Evolutionary conservation across 73 alveolate genomes (phyloP).

Genomic region (Paramecium biaurelia): DNA sequence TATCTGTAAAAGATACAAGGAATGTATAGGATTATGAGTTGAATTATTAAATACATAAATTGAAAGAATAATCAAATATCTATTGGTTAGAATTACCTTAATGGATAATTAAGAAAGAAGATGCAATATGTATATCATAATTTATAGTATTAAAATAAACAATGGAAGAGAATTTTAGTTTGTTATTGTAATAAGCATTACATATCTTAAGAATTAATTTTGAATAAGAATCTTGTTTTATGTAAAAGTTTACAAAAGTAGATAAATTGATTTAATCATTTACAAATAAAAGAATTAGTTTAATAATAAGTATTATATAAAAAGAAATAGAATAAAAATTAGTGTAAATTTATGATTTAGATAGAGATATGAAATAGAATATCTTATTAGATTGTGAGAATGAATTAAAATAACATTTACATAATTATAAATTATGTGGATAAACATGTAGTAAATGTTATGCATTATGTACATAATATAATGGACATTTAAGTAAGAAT

Average conservation of each 20-base stretch:
- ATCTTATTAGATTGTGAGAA: not conserved
- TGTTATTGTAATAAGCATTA: not conserved
- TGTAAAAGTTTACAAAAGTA: not conserved
- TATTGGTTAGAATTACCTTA: not conserved
- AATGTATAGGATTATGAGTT: not conserved
- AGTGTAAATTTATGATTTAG: not conserved
- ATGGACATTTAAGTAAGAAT: slow-evolving; percentile 12
- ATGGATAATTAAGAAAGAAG: not conserved
- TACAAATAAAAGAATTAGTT: not conserved
- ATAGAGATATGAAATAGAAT: not conserved
- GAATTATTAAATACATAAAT: not conserved
- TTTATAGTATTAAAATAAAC: not conserved
- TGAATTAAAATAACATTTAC: not conserved
- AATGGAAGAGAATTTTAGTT: not conserved
- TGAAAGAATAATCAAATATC: not conserved
- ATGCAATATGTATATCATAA: not conserved
- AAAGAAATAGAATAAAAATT: not conserved
- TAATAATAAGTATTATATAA: not conserved
- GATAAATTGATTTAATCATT: not conserved
- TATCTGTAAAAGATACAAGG: not conserved
- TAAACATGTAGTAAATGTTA: not conserved
- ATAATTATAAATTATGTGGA: not conserved
- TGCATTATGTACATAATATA: not conserved
- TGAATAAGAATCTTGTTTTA: not conserved
- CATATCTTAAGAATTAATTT: not conserved